Conservation (phyloP, 2,329 filamentous ascomycete genomes). For the Setomelanomma holmii region DNA sequence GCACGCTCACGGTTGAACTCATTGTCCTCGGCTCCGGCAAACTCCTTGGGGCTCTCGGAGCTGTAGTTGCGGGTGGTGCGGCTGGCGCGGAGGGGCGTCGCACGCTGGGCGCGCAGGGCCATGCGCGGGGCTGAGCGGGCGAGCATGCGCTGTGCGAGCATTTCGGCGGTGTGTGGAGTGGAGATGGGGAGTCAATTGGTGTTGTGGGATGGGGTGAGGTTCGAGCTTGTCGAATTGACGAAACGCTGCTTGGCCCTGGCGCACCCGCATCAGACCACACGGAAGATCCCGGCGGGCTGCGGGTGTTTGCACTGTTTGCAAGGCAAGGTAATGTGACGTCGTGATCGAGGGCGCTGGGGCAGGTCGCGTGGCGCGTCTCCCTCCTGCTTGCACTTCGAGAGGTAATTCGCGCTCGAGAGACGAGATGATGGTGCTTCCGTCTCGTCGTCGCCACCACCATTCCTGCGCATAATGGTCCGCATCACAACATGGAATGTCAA, state of each 20-base stretch:
- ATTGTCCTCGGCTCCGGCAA: slow-evolving; percentile 76
- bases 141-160: slow-evolving; percentile 44
- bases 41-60: slow-evolving; percentile 64
- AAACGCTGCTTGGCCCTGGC: slow-evolving; percentile 16
- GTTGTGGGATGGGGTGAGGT: slow-evolving; percentile 27
- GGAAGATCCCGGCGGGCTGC: slow-evolving; percentile 25
- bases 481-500: slow-evolving; percentile 71
- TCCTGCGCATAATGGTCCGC: slow-evolving; percentile 67
- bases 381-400: neutral
- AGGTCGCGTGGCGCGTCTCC: slow-evolving; percentile 23
- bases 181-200: slow-evolving; percentile 40
- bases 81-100: slow-evolving; percentile 66
- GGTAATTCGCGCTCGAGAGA: neutral
- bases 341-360: slow-evolving; percentile 17
- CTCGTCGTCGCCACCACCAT: slow-evolving; percentile 8
- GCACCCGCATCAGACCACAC: slow-evolving; percentile 18
- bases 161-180: slow-evolving; percentile 35
- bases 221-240: slow-evolving; percentile 31
- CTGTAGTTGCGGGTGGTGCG: slow-evolving; percentile 67
- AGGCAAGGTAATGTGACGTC: slow-evolving; percentile 31
- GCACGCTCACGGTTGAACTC: slow-evolving; percentile 91
- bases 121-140: slow-evolving; percentile 62
- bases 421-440: slow-evolving; percentile 9
- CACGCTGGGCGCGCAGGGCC: slow-evolving; percentile 58
- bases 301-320: slow-evolving; percentile 24